Base-by-base conservation (phyloP, 805 yeast species). In the Kodamaea leandrae region DNA sequence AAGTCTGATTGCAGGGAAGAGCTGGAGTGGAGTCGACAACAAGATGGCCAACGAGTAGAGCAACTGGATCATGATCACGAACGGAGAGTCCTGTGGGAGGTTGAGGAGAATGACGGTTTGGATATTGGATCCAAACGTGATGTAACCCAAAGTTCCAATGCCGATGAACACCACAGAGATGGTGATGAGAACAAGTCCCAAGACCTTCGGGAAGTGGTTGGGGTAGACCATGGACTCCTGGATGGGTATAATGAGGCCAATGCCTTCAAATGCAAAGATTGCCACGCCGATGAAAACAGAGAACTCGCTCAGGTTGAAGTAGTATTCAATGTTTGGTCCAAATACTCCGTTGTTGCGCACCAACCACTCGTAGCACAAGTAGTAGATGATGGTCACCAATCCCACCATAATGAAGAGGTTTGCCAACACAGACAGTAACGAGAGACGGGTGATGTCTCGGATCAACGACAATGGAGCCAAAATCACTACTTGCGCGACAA, bases 181-280 rank as follows among this genome's bases (percentile, higher is more conserved):
- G 2, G 85, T 78, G 4, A 66, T 45, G 23, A 86, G 76, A 2
- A 86, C 93, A 35, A 74, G 57, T 12, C 71, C 69, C 38, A 86
- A 61, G 1, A 85, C 86, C 41, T 68, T 57, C 13, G 91, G 89
- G 55, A 83, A 86, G 47, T 83, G 74, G 46, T 80, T 79, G 1
- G 93, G 93, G 49, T 82, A 64, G 37, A 71, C 74, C 93, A 86
- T 86, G 1, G 93, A 82, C 50, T 85, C 86, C 53, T 85, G 88
- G 39, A 86, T 82, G 0, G 95, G 95, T 17, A 86, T 82, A 37
- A 86, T 82, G 35, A 86, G 66, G 0, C 95, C 93, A 43, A 86
- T 84, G 1, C 95, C 95, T 63, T 86, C 95, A 55, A 84, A 86
- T n/a, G 93, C 88, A 66, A 86, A 86, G 21, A 86, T 85, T 2